Conservation (phyloP, 768 basidiomycete species). For the Suillus lakei region DNA sequence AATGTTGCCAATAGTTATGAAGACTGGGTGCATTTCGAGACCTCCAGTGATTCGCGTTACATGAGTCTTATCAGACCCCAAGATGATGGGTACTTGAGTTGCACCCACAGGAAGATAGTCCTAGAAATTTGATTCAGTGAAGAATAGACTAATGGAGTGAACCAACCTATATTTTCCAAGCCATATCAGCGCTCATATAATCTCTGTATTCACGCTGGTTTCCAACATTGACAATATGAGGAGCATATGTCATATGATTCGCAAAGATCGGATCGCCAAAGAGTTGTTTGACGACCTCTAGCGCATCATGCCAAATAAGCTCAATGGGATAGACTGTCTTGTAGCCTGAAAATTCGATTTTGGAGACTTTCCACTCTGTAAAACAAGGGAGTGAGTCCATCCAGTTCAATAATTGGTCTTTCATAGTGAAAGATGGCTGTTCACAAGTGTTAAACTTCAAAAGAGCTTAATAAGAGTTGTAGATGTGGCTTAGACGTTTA, state of each 20-base stretch:
- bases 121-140: too few relatives aligned
- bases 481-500: slow-evolving; percentile 13
- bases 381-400: slow-evolving; percentile 24
- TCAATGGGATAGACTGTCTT: slow-evolving; percentile 21
- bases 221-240: slow-evolving; percentile 13
- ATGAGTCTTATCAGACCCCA: slow-evolving; percentile 39
- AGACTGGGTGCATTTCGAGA: slow-evolving; percentile 31
- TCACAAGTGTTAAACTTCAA: slow-evolving; percentile 4
- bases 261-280: slow-evolving; percentile 28
- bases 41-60: slow-evolving; percentile 35
- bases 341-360: slow-evolving; percentile 7
- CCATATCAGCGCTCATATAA: slow-evolving; percentile 25
- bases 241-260: slow-evolving; percentile 27
- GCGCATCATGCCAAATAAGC: slow-evolving; percentile 28
- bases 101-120: slow-evolving; percentile 23
- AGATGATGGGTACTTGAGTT: slow-evolving; percentile 33
- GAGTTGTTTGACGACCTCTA: slow-evolving; percentile 29
- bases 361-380: slow-evolving; percentile 23
- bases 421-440: slow-evolving; percentile 23
- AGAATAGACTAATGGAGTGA: slow-evolving; percentile 1
- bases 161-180: slow-evolving; percentile 29
- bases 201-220: slow-evolving; percentile 22
- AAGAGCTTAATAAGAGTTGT: not conserved
- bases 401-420: slow-evolving; percentile 22
- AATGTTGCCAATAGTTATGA: slow-evolving; percentile 26